These are phyloP conservation scores for Penicillium sclerotiorum DNA, from an alignment of 2,329 filamentous ascomycete genomes.

Conservation along the genomic window DNA sequence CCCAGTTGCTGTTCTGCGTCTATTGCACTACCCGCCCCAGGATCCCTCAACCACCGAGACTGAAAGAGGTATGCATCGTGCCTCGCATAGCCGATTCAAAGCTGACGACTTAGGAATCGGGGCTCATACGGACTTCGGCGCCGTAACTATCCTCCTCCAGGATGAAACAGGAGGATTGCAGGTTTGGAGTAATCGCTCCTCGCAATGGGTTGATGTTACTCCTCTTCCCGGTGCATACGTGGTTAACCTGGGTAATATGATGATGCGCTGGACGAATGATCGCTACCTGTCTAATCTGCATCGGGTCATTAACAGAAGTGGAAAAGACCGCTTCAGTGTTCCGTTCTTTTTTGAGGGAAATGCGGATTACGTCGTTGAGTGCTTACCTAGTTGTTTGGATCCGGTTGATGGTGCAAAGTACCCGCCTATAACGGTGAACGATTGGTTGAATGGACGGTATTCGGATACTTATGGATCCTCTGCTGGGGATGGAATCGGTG, in stretches of 20 bases:
- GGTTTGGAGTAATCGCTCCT: slow-evolving; percentile 26
- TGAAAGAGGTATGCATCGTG: slow-evolving; percentile 21
- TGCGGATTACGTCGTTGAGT: slow-evolving; percentile 27
- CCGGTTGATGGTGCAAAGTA: slow-evolving; percentile 17
- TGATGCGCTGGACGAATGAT: slow-evolving; percentile 34
- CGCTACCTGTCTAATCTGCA: slow-evolving; percentile 31
- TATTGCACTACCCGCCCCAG: slow-evolving; percentile 35
- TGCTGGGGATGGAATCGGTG: slow-evolving; percentile 16
- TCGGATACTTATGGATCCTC: slow-evolving; percentile 26
- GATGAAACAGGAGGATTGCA: slow-evolving; percentile 31
- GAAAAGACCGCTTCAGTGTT: slow-evolving; percentile 28
- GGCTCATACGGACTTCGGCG: slow-evolving; percentile 37
- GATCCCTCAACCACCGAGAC: slow-evolving; percentile 12
- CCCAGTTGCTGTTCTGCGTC: slow-evolving; percentile 28
- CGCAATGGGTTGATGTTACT: slow-evolving; percentile 29
- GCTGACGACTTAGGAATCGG: slow-evolving; percentile 25
- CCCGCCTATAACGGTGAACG: slow-evolving; percentile 26
- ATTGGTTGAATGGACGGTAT: slow-evolving; percentile 28
- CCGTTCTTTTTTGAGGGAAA: slow-evolving; percentile 34
- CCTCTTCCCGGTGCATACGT: slow-evolving; percentile 29
- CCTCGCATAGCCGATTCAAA: not conserved
- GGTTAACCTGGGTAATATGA: slow-evolving; percentile 36
- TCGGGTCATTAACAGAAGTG: slow-evolving; percentile 31
- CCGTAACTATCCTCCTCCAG: slow-evolving; percentile 36
- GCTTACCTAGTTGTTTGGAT: slow-evolving; percentile 23